Evolutionary conservation across 2,329 filamentous ascomycete genomes (phyloP).

Genomic region (Diaporthe nobilis): DNA sequence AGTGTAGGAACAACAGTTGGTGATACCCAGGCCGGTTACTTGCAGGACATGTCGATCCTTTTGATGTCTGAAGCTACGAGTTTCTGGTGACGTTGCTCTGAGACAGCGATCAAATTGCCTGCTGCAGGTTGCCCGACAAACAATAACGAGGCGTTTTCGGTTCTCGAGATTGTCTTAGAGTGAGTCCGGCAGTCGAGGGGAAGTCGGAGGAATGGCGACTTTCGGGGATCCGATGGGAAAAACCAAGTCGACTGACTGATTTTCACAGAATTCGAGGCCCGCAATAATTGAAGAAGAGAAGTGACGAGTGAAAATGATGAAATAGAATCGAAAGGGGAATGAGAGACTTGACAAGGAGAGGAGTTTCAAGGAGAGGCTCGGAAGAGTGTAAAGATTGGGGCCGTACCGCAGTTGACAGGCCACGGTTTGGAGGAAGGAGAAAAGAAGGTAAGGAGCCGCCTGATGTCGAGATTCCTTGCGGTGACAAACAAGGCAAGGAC

Average conservation of each 20-base stretch:
- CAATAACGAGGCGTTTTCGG: slow-evolving; percentile 10
- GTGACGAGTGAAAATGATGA: slow-evolving; percentile 7
- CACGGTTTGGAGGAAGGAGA: not conserved
- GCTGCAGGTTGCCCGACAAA: slow-evolving; percentile 6
- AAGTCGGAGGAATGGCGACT: not conserved
- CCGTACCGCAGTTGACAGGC: slow-evolving; percentile 20
- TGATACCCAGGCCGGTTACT: not conserved
- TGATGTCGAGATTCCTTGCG: not conserved
- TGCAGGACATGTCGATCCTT: slow-evolving; percentile 30
- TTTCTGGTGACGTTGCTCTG: slow-evolving; percentile 5
- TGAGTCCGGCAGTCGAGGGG: not conserved
- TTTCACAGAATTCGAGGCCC: not conserved
- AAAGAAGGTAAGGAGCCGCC: slow-evolving; percentile 28
- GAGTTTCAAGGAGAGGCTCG: slow-evolving; percentile 26
- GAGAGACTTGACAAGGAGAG: slow-evolving; percentile 17
- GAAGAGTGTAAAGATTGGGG: slow-evolving; percentile 29
- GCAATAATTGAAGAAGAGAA: slow-evolving; percentile 1
- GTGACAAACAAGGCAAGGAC: not conserved
- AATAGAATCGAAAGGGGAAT: slow-evolving; percentile 2
- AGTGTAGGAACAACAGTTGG: slow-evolving; percentile 9
- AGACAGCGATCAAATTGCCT: slow-evolving; percentile 8
- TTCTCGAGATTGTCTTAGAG: slow-evolving; percentile 5
- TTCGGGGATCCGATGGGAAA: not conserved
- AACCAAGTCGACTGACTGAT: not conserved
- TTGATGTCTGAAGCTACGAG: slow-evolving; percentile 2